Conservation (phyloP, 2,329 filamentous ascomycete species). For the Fusarium longipes region DNA sequence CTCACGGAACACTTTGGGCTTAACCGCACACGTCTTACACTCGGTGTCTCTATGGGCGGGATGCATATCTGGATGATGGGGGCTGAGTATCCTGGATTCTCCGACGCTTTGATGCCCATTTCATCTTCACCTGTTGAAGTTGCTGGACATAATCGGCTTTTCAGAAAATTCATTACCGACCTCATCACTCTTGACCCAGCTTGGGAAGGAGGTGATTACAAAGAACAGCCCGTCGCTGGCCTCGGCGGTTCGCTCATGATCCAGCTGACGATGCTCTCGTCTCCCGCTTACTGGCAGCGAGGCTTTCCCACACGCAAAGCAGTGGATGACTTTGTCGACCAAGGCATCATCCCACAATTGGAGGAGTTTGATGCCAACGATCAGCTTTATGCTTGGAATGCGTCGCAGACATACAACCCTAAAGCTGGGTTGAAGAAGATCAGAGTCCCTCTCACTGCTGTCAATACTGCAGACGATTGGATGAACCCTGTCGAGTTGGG, state of each 20-base stretch:
- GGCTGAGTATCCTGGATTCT: not conserved
- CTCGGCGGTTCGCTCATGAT: slow-evolving; percentile 19
- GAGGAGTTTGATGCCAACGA: slow-evolving; percentile 20
- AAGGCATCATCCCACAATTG: not conserved
- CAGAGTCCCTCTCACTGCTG: slow-evolving; percentile 17
- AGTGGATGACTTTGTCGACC: slow-evolving; percentile 8
- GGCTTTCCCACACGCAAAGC: slow-evolving; percentile 7
- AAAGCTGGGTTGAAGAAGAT: slow-evolving; percentile 6
- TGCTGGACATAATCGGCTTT: slow-evolving; percentile 17
- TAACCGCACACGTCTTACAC: not conserved
- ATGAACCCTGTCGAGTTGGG: slow-evolving; percentile 21
- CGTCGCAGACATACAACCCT: slow-evolving; percentile 13
- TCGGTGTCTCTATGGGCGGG: slow-evolving; percentile 29
- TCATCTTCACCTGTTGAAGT: slow-evolving; percentile 14
- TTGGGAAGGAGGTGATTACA: slow-evolving; percentile 11
- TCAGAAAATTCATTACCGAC: slow-evolving; percentile 28
- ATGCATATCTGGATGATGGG: slow-evolving; percentile 35
- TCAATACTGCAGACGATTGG: slow-evolving; percentile 30
- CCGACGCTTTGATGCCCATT: slow-evolving; percentile 27
- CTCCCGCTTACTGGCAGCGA: slow-evolving; percentile 19
- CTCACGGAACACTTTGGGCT: slow-evolving; percentile 22
- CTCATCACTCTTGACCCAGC: slow-evolving; percentile 22
- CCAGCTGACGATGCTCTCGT: slow-evolving; percentile 22
- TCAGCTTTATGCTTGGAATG: slow-evolving; percentile 27
- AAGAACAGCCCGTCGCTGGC: not conserved